A percentile compares a stretch with the other conserved stretches of the same genome.
phyloP scores from a whole-genome alignment of 1,284 basidiomycete genomes.

The Ganoderma leucocontextum region DNA sequence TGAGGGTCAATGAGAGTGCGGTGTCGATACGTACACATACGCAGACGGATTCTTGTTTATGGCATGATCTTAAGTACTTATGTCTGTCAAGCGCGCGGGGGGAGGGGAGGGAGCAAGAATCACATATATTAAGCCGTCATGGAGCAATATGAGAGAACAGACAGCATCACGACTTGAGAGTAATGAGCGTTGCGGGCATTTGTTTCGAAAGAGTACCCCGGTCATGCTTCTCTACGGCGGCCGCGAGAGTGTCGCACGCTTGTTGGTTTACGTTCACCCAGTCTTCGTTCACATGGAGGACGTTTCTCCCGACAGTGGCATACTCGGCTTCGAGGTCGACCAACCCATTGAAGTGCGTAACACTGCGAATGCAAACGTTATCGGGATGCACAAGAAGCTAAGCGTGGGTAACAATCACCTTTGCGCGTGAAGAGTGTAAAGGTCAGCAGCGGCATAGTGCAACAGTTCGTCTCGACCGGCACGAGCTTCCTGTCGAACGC shows the following conservation, averaged over 20 bases:
- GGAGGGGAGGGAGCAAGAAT: too few relatives aligned
- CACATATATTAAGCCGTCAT: too few relatives aligned
- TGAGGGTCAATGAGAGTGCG: too few relatives aligned
- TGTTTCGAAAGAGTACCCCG: conserved; percentile 43
- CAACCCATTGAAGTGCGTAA: conserved; percentile 50
- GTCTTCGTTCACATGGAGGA: conserved; percentile 46
- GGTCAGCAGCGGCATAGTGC: conserved; percentile 49
- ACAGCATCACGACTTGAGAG: conserved; percentile 16
- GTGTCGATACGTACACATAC: too few relatives aligned
- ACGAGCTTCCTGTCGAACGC: conserved; percentile 51
- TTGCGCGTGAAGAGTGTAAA: conserved; percentile 48
- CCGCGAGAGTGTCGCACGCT: conserved; percentile 39
- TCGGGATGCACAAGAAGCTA: conserved; percentile 14
- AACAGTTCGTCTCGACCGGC: conserved; percentile 51
- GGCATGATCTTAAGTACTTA: too few relatives aligned
- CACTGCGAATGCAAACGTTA: conserved; percentile 32
- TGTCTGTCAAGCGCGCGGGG: too few relatives aligned
- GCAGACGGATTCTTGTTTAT: too few relatives aligned
- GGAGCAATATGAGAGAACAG: background rate
- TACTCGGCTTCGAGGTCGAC: conserved; percentile 54
- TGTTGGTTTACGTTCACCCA: conserved; percentile 43
- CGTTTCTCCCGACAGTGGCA: conserved; percentile 44
- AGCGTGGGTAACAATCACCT: conserved; percentile 42
- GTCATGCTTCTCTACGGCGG: conserved; percentile 48
- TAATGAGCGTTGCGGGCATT: conserved; percentile 47